Evolutionary conservation across 768 basidiomycete genomes (phyloP), one percentile per base, ranked within the genome.

Genomic region (Lentinula detonsa): DNA sequence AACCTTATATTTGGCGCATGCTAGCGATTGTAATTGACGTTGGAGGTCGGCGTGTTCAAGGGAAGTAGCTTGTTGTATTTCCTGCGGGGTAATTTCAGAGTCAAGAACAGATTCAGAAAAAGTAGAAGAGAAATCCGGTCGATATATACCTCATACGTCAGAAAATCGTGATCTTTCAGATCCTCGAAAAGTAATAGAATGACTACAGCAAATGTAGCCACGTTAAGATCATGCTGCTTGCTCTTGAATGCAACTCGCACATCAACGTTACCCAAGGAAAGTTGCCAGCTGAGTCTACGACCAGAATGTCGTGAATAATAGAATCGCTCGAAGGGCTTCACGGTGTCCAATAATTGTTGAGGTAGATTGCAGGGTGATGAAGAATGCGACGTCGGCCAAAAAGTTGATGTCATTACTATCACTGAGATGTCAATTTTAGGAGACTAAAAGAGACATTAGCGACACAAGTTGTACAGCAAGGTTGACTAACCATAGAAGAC

Each of bases 11-110:
- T 95, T 98, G 9, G 91, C 94, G 69, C 96, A 98, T 0, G 97
- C 95, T 23, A 99, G 81, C 0, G 96, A 95, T 70, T 99, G 97
- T 2, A 99, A 81, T 65, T 94, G 90, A n/a, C 97, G 88, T 69
- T 89, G 86, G 2, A 98, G 80, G 61, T 98, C 95, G 0, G 63
- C 63, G 18, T 93, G 86, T 0, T 85, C 83, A 59, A 98, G 90
- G 15, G 74, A 69, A 0, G 95, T 94, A 4, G 88, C 82, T 8
- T 81, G 71, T 71, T 86, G 85, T 67, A 99, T 91, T 64, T 98
- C 93, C 96, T 98, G 63, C 10, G 46, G 46, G 16, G n/a, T 51
- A 50, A 18, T 16, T 62, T 64, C 7, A 54, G 54, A 11, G 10
- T n/a, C 28, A 37, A 18, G 4, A n/a, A 15, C 55, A 16, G 2